A percentile compares a stretch with the other conserved stretches of the same genome.
Conservation (phyloP, 805 yeast genomes). For the Lipomyces oligophaga region DNA sequence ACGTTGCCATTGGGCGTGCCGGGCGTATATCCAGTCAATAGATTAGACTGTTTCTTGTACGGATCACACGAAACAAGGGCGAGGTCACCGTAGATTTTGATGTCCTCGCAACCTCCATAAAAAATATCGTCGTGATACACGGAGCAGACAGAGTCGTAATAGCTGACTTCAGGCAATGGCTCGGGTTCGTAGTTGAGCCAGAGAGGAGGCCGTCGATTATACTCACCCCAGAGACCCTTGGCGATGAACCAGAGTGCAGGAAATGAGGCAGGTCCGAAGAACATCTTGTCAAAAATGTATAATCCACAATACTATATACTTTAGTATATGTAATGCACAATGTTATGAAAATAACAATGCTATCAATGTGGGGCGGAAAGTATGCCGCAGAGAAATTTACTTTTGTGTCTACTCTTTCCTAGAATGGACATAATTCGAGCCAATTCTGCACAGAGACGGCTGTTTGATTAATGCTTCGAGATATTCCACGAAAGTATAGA, state of each 20-base stretch:
- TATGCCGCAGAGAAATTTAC: neutral
- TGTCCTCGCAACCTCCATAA: conserved; percentile 21
- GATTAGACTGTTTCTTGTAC: conserved; percentile 23
- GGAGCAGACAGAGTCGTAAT: conserved; percentile 14
- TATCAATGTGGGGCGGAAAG: too few species aligned
- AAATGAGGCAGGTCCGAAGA: conserved; percentile 25
- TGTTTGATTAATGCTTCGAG: conserved; percentile 22
- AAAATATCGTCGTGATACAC: conserved; percentile 20
- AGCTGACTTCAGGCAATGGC: conserved; percentile 26
- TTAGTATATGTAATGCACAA: too few species aligned
- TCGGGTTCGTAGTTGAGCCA: conserved; percentile 26
- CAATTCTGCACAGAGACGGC: conserved; percentile 7
- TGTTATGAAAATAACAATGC: too few species aligned
- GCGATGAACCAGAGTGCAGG: conserved; percentile 27
- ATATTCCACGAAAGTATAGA: conserved; percentile 48
- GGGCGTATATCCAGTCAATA: conserved; percentile 16
- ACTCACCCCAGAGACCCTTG: conserved; percentile 26
- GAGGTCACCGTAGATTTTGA: conserved; percentile 23
- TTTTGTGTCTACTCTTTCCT: neutral
- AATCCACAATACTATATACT: neutral
- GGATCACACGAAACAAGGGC: conserved; percentile 28
- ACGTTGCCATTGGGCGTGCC: conserved; percentile 22
- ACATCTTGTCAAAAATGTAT: conserved; percentile 9
- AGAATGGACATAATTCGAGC: neutral
- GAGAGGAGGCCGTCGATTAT: conserved; percentile 25